Conservation (phyloP, 169 alveolate genomes). For the Plasmodium cynomolgi region DNA sequence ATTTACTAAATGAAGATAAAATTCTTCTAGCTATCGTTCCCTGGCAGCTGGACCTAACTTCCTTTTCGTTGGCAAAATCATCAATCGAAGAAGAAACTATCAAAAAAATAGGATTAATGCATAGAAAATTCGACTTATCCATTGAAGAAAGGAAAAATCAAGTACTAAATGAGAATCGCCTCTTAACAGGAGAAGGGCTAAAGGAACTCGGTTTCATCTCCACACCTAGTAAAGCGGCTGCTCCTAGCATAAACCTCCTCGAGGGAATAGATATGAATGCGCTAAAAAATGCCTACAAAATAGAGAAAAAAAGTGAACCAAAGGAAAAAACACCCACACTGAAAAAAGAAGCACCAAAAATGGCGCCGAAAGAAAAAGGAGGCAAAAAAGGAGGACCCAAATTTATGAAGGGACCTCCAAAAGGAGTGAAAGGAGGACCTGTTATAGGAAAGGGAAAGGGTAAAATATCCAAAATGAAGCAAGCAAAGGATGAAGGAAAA, state of each 20-base stretch:
- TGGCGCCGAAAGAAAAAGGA: slow-evolving; percentile 75
- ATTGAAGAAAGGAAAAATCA: slow-evolving; percentile 69
- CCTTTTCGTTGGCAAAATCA: slow-evolving; percentile 75
- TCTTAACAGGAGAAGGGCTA: slow-evolving; percentile 84
- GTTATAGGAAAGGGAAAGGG: slow-evolving; percentile 77
- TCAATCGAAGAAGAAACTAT: slow-evolving; percentile 69
- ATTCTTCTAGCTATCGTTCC: slow-evolving; percentile 45
- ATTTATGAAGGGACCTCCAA: slow-evolving; percentile 85
- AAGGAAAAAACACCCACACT: slow-evolving; percentile 62
- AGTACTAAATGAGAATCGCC: slow-evolving; percentile 71
- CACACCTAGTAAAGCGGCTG: slow-evolving; percentile 15
- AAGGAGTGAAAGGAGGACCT: slow-evolving; percentile 78
- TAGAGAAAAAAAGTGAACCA: slow-evolving; percentile 74
- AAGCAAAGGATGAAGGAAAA: slow-evolving; percentile 85
- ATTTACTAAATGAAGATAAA: slow-evolving; percentile 48
- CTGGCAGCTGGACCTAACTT: slow-evolving; percentile 69
- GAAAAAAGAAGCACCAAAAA: slow-evolving; percentile 75
- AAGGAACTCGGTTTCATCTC: slow-evolving; percentile 78
- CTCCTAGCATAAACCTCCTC: slow-evolving; percentile 35
- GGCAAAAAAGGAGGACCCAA: slow-evolving; percentile 78
- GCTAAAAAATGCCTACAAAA: slow-evolving; percentile 78
- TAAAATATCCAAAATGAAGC: slow-evolving; percentile 52
- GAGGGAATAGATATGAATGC: slow-evolving; percentile 77
- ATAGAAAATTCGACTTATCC: slow-evolving; percentile 26
- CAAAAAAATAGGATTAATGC: slow-evolving; percentile 52